These are phyloP conservation scores for Rosa hybrid DNA, from an alignment of 331 rosid genomes.

Conservation along the genomic window DNA sequence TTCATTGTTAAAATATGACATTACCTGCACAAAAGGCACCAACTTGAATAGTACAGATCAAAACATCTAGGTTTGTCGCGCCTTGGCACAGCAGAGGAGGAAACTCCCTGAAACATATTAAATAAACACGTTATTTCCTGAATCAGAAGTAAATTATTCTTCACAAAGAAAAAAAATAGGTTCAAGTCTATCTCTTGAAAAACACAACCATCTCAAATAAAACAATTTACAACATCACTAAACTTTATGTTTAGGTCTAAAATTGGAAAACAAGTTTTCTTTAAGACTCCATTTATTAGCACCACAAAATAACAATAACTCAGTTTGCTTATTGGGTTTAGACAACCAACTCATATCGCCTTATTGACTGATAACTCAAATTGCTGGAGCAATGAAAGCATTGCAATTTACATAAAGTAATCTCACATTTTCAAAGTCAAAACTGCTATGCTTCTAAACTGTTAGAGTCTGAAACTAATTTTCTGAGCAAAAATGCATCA, in stretches of 20 bases:
- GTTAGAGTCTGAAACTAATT: not conserved
- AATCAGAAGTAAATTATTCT: not conserved
- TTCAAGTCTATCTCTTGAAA: not conserved
- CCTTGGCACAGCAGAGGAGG: conserved; percentile 74
- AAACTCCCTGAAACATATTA: conserved; percentile 68
- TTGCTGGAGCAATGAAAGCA: not conserved
- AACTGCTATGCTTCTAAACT: not conserved
- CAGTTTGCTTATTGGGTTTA: not conserved
- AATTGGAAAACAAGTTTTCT: not conserved
- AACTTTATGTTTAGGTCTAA: not conserved
- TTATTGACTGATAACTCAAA: not conserved
- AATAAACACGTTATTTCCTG: conserved; percentile 30
- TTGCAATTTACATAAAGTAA: not conserved
- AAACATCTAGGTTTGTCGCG: conserved; percentile 85
- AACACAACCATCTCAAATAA: not conserved
- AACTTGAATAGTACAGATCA: conserved; percentile 87
- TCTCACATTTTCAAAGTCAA: not conserved
- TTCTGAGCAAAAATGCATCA: not conserved
- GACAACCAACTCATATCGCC: not conserved
- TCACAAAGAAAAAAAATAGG: not conserved
- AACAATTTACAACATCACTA: not conserved
- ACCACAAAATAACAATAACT: not conserved
- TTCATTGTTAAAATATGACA: not conserved
- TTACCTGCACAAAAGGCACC: conserved; percentile 89
- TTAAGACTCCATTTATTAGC: not conserved